phyloP scores from a whole-genome alignment of 176 grass and related monocot species.

The Musa schizocarpa region DNA sequence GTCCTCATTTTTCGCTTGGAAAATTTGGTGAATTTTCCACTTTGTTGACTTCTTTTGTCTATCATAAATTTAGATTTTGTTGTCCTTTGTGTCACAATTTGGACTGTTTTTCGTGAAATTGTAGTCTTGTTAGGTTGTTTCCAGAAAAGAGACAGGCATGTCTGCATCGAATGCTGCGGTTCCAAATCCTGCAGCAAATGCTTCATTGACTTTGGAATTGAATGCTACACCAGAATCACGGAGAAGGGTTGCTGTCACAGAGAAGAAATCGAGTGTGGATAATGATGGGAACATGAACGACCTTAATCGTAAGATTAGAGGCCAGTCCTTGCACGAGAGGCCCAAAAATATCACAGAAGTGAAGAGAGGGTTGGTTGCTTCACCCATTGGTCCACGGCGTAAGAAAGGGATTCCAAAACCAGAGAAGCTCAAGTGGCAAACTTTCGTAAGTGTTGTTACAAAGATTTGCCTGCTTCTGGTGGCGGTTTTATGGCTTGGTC shows the following conservation, averaged over 20 bases:
- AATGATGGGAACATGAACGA: constrained; percentile 25
- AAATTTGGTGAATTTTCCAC: too few species aligned
- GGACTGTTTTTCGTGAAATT: too few species aligned
- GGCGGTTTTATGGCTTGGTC: constrained; percentile 39
- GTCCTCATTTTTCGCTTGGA: too few species aligned
- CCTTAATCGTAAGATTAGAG: constrained; percentile 34
- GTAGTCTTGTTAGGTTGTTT: too few species aligned
- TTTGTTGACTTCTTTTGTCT: too few species aligned
- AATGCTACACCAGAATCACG: constrained; percentile 51
- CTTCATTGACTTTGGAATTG: constrained; percentile 51
- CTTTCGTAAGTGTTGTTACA: constrained; percentile 33
- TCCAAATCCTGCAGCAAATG: constrained; percentile 36
- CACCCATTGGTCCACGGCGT: constrained; percentile 24
- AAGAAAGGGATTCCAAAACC: constrained; percentile 39
- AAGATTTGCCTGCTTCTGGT: constrained; percentile 47
- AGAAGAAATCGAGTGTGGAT: constrained; percentile 33
- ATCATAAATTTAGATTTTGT: too few species aligned
- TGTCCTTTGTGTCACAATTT: too few species aligned
- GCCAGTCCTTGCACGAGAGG: constrained; percentile 42
- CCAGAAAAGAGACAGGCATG: constrained; percentile 24
- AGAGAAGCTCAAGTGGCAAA: constrained; percentile 40
- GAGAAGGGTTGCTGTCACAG: constrained; percentile 36
- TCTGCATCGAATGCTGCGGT: constrained; percentile 52
- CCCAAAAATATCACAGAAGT: constrained; percentile 29
- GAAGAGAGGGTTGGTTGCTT: constrained; percentile 31